Base-by-base conservation (phyloP, 805 yeast species). In the Kodamaea hsintzibuensis region DNA sequence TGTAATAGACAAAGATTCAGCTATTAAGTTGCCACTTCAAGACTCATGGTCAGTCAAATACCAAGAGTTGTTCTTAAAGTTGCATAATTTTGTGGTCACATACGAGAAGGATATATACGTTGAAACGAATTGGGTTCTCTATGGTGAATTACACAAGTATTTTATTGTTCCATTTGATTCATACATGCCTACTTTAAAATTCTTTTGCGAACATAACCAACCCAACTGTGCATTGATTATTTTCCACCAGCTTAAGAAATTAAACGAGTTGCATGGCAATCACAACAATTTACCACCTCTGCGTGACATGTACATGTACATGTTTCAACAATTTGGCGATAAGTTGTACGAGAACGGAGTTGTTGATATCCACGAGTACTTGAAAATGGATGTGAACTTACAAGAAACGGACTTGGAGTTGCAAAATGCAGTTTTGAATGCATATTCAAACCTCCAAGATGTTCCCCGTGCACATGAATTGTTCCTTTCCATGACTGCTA, bases 261-360 rank as follows among this genome's bases (percentile, higher is more conserved):
- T 82, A 33, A 80, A 82, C 60, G 83, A 82, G 63, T 72, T 79
- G 16, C 81, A 80, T 42, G 83, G 83, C 9, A 54, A 60, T 37
- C 56, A 59, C 14, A 53, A 37, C 38, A 42, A 56, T 45, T 40
- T 44, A 12, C 73, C 76, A 10, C 73, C 76, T 5, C 68, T 62
- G 68, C 64, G 69, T 49, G 85, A 82, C 18, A 81, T 87, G 66
- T 89, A 88, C 60, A 66, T 78, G 52, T 80, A 80, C 58, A 66
- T 88, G 19, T 84, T 89, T 63, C 73, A 79, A 50, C 80, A 80
- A 47, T 87, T 87, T 69, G 88, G 91, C 1, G 75, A 76, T 48
- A 71, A 72, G 50, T 68, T 77, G 35, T 88, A 84, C 59, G 83
- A 80, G 54, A 85, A 84, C 7, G 95, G 93, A 0, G 82, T 88